Evolutionary conservation across 768 basidiomycete species (phyloP).

Genomic region (Plicaturopsis crispa): DNA sequence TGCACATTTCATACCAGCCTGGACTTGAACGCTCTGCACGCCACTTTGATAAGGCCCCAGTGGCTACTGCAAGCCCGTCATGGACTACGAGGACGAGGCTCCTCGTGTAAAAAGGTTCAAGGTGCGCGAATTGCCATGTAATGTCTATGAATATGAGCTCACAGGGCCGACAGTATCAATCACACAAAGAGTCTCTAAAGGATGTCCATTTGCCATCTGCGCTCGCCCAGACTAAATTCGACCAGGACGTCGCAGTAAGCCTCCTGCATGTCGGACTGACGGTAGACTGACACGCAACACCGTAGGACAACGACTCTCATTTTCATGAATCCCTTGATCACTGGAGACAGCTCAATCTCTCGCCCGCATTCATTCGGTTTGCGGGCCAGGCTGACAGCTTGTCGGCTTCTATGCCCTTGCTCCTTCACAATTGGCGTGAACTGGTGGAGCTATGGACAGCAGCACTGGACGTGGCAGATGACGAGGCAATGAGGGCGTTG

Average conservation of each 20-base stretch:
- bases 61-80: too few relatives aligned
- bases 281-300: not conserved
- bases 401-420: constrained; percentile 69
- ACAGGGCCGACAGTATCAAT: constrained; percentile 49
- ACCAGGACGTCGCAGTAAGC: constrained; percentile 50
- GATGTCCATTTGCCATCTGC: constrained; percentile 67
- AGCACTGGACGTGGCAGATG: constrained; percentile 51
- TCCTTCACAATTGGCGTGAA: constrained; percentile 74
- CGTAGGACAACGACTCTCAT: constrained; percentile 70
- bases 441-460: constrained; percentile 59
- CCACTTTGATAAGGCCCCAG: too few relatives aligned
- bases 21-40: too few relatives aligned
- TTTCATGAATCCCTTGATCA: constrained; percentile 69
- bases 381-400: constrained; percentile 51
- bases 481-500: constrained; percentile 66
- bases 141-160: not conserved
- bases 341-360: constrained; percentile 76
- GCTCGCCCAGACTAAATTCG: constrained; percentile 40
- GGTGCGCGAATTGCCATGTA: constrained; percentile 17
- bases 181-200: constrained; percentile 59
- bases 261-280: not conserved
- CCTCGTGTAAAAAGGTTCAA: constrained; percentile 44
- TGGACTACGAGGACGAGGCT: constrained; percentile 15
- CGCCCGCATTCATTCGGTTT: constrained; percentile 67
- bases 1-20: too few relatives aligned